Conservation (phyloP, 2,329 filamentous ascomycete genomes). For the Cordyceps javanica region DNA sequence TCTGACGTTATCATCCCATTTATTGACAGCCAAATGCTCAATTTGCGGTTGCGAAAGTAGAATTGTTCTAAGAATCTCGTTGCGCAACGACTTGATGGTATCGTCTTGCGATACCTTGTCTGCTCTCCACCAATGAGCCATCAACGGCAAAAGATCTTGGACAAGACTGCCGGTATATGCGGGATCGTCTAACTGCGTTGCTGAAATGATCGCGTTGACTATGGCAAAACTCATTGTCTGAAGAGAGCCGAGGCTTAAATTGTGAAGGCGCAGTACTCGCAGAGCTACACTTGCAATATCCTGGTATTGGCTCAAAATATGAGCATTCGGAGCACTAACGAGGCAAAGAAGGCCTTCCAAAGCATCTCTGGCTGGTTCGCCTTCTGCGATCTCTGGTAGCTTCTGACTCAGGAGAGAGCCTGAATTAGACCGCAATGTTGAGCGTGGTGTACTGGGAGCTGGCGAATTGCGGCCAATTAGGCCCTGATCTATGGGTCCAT, state of each 20-base stretch:
- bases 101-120: conserved; percentile 57
- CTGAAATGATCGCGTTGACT: conserved; percentile 64
- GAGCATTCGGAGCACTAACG: conserved; percentile 4
- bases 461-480: conserved; percentile 40
- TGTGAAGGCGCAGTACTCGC: conserved; percentile 54
- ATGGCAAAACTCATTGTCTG: conserved; percentile 70
- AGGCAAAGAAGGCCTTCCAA: conserved; percentile 54
- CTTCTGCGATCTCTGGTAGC: conserved; percentile 22
- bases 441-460: conserved; percentile 30
- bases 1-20: conserved; percentile 32
- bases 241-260: conserved; percentile 52
- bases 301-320: conserved; percentile 38
- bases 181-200: conserved; percentile 62
- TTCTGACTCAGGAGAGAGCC: conserved; percentile 26
- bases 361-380: conserved; percentile 29
- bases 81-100: conserved; percentile 57
- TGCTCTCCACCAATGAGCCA: conserved; percentile 72
- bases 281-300: conserved; percentile 51
- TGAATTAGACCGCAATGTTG: conserved; percentile 23
- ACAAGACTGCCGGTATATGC: conserved; percentile 55
- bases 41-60: conserved; percentile 60
- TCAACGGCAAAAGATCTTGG: conserved; percentile 59
- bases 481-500: conserved; percentile 29
- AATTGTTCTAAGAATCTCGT: conserved; percentile 71
- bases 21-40: conserved; percentile 46